Base-by-base conservation (phyloP, 257 asterid genomes). In the Forsythia suspensa region DNA sequence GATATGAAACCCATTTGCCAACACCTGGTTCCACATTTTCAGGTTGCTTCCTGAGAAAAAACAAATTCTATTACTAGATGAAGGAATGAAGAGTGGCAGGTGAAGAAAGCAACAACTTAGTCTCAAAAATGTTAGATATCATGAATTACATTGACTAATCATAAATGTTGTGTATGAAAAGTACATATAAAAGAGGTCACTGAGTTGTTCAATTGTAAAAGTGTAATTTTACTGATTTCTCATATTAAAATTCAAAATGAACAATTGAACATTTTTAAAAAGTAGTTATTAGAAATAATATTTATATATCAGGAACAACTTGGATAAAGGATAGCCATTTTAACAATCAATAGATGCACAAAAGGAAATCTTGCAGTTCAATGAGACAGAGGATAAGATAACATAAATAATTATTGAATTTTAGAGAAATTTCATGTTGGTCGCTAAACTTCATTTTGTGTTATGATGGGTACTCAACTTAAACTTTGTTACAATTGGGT, bases 1-100 rank as follows among this genome's bases (percentile, higher is more conserved):
- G 97, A 90, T 92, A 95, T 24, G 99, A 92, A 71, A 92, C 99
- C 99, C 99, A 95, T 86, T 95, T 95, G 70, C 99, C 99, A 6
- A 93, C 98, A 63, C 99, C 99, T 43, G 92, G 87, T 83, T 95
- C 98, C 76, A 88, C 84, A 74, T 48, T 81, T 76, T 82, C 94
- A 74, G 84, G 65, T 43, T 80, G 87, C 75, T 83, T 88, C 87
- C 89, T 81, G 78, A 81, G 70, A 72, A 79, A 79, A 81, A 75
- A 74, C 10, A 81, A 74, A 72, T 65, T 73, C 36, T 81, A 84
- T 43, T 69, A 84, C 20, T 70, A 78, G 39, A 85, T 61, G 72
- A 76, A 76, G 20, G 20, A 42, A 41, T 59, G 77, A 59, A 48
- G 51, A 74, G 68, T 74, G 75, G 59, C 69, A 76, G 51, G 59